These are phyloP conservation scores for Herpetospermum pedunculosum DNA, from an alignment of 306 rosid species.

Conservation along the genomic window DNA sequence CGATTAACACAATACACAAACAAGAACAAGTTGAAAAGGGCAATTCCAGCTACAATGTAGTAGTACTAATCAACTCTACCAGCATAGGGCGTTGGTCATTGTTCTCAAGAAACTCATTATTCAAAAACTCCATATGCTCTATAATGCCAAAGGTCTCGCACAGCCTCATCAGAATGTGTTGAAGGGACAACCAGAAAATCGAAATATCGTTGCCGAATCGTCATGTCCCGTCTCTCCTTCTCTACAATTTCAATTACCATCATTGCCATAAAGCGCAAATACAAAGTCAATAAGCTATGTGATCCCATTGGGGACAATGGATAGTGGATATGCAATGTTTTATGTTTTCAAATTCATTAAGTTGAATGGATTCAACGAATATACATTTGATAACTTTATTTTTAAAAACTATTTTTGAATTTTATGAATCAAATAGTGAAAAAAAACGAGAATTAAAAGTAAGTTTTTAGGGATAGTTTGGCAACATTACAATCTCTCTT, in stretches of 20 bases:
- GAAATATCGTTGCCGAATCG: conserved; percentile 15
- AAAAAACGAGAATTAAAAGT: no score
- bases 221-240: conserved; percentile 25
- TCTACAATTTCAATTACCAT: conserved; percentile 40
- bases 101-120: conserved; percentile 57
- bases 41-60: conserved; percentile 35
- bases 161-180: conserved; percentile 38
- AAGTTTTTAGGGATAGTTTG: no score
- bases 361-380: no score
- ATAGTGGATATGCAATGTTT: no score
- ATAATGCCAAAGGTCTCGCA: conserved; percentile 52
- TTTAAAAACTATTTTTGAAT: no score
- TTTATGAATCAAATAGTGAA: no score
- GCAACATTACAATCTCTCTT: no score
- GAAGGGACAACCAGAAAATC: conserved; percentile 46
- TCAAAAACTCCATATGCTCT: conserved; percentile 52
- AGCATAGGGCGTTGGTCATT: conserved; percentile 40
- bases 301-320: conserved; percentile 54
- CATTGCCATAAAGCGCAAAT: conserved; percentile 46
- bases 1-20: conserved; percentile 31
- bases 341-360: no score
- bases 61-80: conserved; percentile 68
- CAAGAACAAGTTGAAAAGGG: conserved; percentile 30
- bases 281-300: conserved; percentile 44
- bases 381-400: no score